Evolutionary conservation across 192 early-diverging fungal genomes (phyloP).

Genomic region (Paraglomus occultum): DNA sequence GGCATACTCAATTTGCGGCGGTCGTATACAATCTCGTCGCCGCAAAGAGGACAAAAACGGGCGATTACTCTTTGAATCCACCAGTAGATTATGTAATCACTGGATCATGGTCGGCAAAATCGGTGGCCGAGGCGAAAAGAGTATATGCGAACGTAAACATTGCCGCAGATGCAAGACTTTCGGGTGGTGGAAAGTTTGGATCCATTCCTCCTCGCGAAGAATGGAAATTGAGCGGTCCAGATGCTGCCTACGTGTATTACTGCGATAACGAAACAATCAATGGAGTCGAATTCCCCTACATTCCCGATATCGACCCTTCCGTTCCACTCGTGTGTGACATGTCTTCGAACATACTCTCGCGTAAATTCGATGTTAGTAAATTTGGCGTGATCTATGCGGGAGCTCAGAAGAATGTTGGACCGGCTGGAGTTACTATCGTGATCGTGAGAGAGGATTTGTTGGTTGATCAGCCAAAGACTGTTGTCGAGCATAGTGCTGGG

Average conservation of each 20-base stretch:
- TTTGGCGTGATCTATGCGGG: slow-evolving; percentile 92
- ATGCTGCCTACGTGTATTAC: slow-evolving; percentile 91
- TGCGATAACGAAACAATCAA: slow-evolving; percentile 99
- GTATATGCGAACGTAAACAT: slow-evolving; percentile 81
- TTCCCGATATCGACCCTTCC: slow-evolving; percentile 51
- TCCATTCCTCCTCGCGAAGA: slow-evolving; percentile 55
- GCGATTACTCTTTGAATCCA: slow-evolving; percentile 35
- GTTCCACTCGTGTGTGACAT: slow-evolving; percentile 91
- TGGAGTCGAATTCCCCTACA: slow-evolving; percentile 78
- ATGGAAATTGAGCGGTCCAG: slow-evolving; percentile 67
- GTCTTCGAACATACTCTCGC: slow-evolving; percentile 82
- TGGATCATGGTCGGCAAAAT: slow-evolving; percentile 89
- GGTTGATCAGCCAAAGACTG: slow-evolving; percentile 30
- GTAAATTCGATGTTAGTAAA: slow-evolving; percentile 74
- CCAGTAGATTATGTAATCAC: slow-evolving; percentile 89
- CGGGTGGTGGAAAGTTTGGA: slow-evolving; percentile 47
- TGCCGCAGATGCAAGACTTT: slow-evolving; percentile 73
- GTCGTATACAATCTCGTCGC: slow-evolving; percentile 88
- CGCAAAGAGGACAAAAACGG: slow-evolving; percentile 40
- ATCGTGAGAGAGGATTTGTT: slow-evolving; percentile 91
- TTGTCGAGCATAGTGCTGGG: slow-evolving; percentile 28
- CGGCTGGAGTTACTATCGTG: slow-evolving; percentile 90
- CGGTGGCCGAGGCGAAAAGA: slow-evolving; percentile 77
- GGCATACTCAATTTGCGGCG: slow-evolving; percentile 87
- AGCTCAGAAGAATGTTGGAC: slow-evolving; percentile 96